These are phyloP conservation scores for Sanghuangporus weigelae DNA, from an alignment of 1,284 basidiomycete species.

Conservation along the genomic window DNA sequence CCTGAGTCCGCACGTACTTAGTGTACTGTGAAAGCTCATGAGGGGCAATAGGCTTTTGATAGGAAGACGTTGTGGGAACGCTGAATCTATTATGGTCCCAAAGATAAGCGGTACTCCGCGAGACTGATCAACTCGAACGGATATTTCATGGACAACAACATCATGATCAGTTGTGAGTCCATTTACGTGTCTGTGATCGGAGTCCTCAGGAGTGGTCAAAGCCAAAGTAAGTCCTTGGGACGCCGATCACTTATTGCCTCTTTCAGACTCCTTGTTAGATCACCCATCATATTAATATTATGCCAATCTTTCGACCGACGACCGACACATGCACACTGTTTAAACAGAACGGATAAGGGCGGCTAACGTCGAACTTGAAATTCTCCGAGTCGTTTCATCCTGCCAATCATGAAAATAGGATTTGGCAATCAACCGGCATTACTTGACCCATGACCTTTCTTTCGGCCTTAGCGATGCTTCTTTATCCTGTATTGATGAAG, in stretches of 20 bases:
- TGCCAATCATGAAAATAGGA: background rate
- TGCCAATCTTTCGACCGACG: no score
- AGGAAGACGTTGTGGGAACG: background rate
- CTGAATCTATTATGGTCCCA: background rate
- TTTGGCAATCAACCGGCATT: background rate
- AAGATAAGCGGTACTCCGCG: background rate
- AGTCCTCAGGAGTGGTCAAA: no score
- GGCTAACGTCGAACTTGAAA: background rate
- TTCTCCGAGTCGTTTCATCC: background rate
- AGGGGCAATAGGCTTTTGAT: background rate
- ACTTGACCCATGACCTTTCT: slow-evolving; percentile 4
- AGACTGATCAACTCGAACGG: background rate
- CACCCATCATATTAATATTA: no score
- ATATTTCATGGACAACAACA: background rate
- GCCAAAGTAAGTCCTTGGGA: no score
- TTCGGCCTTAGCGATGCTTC: background rate
- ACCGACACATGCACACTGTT: no score
- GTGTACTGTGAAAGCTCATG: background rate
- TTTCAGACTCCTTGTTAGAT: no score
- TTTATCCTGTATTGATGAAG: no score
- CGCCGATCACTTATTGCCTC: no score
- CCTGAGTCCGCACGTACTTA: background rate
- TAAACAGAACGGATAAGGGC: background rate
- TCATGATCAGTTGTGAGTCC: background rate
- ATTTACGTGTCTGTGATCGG: no score